Evolutionary conservation across 2,329 filamentous ascomycete genomes (phyloP), one percentile per base, ranked within the genome.

Genomic region (Cordyceps javanica): DNA sequence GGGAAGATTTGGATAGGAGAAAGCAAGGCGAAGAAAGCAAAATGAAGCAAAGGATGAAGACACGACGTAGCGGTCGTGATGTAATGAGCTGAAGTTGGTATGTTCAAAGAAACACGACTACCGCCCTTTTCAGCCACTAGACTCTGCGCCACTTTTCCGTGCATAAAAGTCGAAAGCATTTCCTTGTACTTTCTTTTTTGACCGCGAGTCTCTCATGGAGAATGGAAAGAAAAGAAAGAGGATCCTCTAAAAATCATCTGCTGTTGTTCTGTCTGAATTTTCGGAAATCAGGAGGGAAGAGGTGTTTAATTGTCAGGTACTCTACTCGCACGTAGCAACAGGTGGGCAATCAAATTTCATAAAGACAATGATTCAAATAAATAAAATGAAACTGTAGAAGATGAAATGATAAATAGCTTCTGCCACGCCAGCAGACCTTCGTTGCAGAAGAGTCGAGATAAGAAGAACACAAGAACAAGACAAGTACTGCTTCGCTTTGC

Each of bases 401-500:
- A n/a, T n/a, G n/a, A n/a, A n/a, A n/a, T n/a, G n/a, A n/a, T 13
- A 38, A 46, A 38, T 2, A 26, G 23, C 26, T 30, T 32, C 41
- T 55, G 39, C 52, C 21, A 36, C 25, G 42, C 42, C 32, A 38
- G 21, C 16, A n/a, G 41, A n/a, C 25, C 8, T 36, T 34, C 19
- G 2, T 32, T 5, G 32, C 30, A 55, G 32, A 34, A 30, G 21
- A 16, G 25, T 36, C 19, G 13, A 28, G 45, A 51, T 28, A 58
- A 23, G 5, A 46, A 34, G n/a, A 13, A 39, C 16, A 45, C 46
- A 45, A 50, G 10, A 21, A 38, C 30, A 42, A 41, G 16, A 46
- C 39, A 44, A 32, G 21, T 44, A 46, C 13, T 38, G 52, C 41
- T 45, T 46, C 57, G 53, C 56, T 55, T 32, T 53, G 57, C 46